These are phyloP conservation scores for Thalassiosira livingstoniorum DNA, from an alignment of 352 stramenopile genomes.

Conservation along the genomic window DNA sequence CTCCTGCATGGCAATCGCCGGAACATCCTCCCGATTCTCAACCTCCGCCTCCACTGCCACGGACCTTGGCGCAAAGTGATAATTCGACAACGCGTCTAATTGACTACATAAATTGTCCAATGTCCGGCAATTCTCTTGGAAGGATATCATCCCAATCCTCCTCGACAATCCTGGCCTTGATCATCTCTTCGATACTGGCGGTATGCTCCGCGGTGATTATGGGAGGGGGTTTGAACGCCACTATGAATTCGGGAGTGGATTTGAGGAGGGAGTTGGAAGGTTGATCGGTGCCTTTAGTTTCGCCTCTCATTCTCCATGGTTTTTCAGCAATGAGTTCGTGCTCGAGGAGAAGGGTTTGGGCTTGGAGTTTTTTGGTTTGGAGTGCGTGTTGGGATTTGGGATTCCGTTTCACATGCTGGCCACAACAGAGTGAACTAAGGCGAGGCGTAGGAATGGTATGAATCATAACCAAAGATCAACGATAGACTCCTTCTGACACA, in stretches of 20 bases:
- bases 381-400: conserved; percentile 34
- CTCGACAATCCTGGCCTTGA: conserved; percentile 94
- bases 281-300: conserved; percentile 89
- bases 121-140: conserved; percentile 90
- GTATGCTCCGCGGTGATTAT: conserved; percentile 93
- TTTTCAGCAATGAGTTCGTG: conserved; percentile 91
- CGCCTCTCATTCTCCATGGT: conserved; percentile 92
- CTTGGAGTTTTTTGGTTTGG: conserved; percentile 61
- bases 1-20: conserved; percentile 86
- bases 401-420: too few relatives aligned
- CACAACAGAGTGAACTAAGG: too few relatives aligned
- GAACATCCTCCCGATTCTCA: conserved; percentile 58
- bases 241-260: conserved; percentile 92
- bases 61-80: conserved; percentile 94
- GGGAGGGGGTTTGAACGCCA: conserved; percentile 90
- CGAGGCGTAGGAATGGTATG: too few relatives aligned
- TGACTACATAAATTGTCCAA: conserved; percentile 93
- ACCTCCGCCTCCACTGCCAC: conserved; percentile 90
- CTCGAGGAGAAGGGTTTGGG: conserved; percentile 76
- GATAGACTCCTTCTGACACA: too few relatives aligned
- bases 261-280: conserved; percentile 94
- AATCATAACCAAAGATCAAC: too few relatives aligned
- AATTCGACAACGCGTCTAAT: conserved; percentile 94
- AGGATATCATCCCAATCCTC: conserved; percentile 95
- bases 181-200: conserved; percentile 91